Evolutionary conservation across 2,329 filamentous ascomycete genomes (phyloP), one percentile per base, ranked within the genome.

Genomic region (Venturiaceae sp.): DNA sequence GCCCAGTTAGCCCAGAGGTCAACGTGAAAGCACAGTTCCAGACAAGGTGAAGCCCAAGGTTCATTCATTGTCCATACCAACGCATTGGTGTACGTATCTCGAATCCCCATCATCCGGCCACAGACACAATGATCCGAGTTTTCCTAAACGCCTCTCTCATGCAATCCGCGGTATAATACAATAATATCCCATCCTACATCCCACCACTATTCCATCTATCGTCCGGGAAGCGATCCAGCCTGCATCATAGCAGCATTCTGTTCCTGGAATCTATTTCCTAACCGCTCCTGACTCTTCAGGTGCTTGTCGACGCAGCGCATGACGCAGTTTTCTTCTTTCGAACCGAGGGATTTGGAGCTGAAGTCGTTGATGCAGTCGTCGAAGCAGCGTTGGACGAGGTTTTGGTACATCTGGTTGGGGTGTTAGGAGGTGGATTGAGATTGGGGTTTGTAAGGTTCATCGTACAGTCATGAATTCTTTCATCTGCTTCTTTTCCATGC

Each of bases 401-500:
- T 85, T 68, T 83, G 85, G 74, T 86, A 87, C 78, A 85, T 85
- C 83, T 86, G 64, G 53, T 16, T 55, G 33, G 32, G 41, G 53
- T 33, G 50, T 39, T 55, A 56, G 57, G 61, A 62, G 56, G 63
- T 60, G 57, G 58, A 36, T 44, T 28, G 55, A 57, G 46, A 26
- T 30, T 37, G 34, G 46, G 32, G 34, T 1, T 36, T 53, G 34
- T 5, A 9, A 21, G 47, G 21, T 19, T 33, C 26, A 59, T 80
- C 90, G 67, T 82, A 97, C 94, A 68, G 84, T 88, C 87, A 97
- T 96, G 72, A 99, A 97, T 73, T 97, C 92, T 79, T 96, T 96
- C 82, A 99, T 90, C 78, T 99, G 94, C 77, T 94, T 95, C 78
- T 89, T 88, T 80, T 97, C 91, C 84, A 99, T 92, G 75, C 94